Base-by-base conservation (phyloP, 495 filamentous ascomycete species). In the Trichoderma reesei region DNA sequence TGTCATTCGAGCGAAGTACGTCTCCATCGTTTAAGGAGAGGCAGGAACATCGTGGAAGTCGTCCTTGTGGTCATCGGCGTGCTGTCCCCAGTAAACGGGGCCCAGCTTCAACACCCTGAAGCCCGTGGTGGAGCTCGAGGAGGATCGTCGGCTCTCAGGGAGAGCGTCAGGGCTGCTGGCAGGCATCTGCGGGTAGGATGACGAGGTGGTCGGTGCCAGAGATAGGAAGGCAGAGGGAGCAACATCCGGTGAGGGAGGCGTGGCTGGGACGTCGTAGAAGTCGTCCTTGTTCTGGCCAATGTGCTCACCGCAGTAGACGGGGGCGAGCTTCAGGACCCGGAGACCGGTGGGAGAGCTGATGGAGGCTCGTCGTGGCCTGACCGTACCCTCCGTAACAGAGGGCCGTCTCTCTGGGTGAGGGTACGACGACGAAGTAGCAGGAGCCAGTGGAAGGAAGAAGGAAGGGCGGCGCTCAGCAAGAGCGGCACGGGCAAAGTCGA, bases 261-360 rank as follows among this genome's bases (percentile, higher is more conserved):
- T 13, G 72, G 74, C 38, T 3, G 2, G 6, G 51, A 76, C 74
- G 69, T 79, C 77, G 67, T 74, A 70, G 68, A 69, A 79, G 70
- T 81, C 79, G 20, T 68, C 72, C 70, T 76, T 76, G 75, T 72
- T 67, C 62, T 73, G 75, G 62, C 72, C 75, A 42, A 68, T 72
- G 71, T 79, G 76, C 72, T 79, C 77, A 64, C 78, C 78, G 67
- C 71, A 80, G 73, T 79, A 76, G 67, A 80, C 78, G 37, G 78
- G 78, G n/a, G 75, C 75, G 60, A 81, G 77, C 69, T 76, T 78
- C 56, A 81, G 75, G 76, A 80, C 77, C 63, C 78, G 76, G 34
- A 70, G 64, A n/a, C 68, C 70, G 56, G 74, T 68, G 64, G 70
- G 72, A 70, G 71, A 72, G 59, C 72, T 65, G 68, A 70, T 74